phyloP scores from a whole-genome alignment of 2,329 filamentous ascomycete species.

The Laburnicola sp. region DNA sequence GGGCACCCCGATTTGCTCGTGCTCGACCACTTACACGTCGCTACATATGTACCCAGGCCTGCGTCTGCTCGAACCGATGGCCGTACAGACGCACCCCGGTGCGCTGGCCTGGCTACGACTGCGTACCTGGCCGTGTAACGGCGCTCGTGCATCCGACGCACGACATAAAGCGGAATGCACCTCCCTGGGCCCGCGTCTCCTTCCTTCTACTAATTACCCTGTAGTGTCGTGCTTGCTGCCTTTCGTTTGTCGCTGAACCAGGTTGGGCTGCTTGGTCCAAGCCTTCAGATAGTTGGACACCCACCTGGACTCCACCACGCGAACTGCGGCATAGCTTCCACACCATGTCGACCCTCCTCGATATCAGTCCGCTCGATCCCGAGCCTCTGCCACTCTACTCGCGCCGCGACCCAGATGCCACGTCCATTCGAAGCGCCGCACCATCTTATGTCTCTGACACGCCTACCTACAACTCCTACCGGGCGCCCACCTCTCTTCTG shows the following conservation, averaged over 20 bases:
- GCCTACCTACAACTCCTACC: constrained; percentile 65
- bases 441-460: constrained; percentile 69
- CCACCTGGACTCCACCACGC: neutral
- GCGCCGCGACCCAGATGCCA: constrained; percentile 63
- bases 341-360: constrained; percentile 34
- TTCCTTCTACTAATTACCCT: neutral
- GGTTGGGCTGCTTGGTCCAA: neutral
- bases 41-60: neutral
- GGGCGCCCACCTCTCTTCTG: constrained; percentile 24
- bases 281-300: neutral
- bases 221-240: constrained; percentile 1
- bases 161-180: constrained; percentile 19
- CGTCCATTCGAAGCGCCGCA: constrained; percentile 68
- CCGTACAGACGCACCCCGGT: neutral
- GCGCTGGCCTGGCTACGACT: no score
- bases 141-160: constrained; percentile 4
- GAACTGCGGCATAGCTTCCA: neutral
- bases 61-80: neutral
- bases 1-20: neutral
- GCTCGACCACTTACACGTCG: constrained; percentile 12
- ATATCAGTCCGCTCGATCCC: constrained; percentile 24
- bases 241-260: neutral
- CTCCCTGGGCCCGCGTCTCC: neutral
- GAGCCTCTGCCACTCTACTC: constrained; percentile 40
- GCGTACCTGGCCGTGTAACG: constrained; percentile 21